phyloP scores from a whole-genome alignment of 768 basidiomycete genomes.

The Termitomyces sp. region DNA sequence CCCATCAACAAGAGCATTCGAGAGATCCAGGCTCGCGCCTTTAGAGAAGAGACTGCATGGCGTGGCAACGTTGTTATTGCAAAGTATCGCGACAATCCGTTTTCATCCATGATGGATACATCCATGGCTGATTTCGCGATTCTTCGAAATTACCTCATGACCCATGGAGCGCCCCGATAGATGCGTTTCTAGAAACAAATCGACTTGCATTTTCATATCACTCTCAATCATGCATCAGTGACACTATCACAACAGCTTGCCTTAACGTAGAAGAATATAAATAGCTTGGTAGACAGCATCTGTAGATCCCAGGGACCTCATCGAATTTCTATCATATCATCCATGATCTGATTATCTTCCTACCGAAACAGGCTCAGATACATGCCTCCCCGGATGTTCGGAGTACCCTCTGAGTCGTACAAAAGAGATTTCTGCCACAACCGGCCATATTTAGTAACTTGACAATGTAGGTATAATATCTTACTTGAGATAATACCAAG shows the following conservation, averaged over 20 bases:
- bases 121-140: slow-evolving; percentile 85
- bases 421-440: no score
- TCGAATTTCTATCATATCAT: background rate
- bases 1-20: slow-evolving; percentile 72
- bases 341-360: background rate
- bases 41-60: slow-evolving; percentile 65
- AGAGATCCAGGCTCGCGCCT: slow-evolving; percentile 64
- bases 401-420: no score
- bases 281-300: background rate
- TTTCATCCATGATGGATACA: slow-evolving; percentile 58
- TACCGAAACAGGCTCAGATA: background rate
- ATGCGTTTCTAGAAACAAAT: slow-evolving; percentile 9
- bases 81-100: slow-evolving; percentile 57
- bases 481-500: no score
- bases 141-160: slow-evolving; percentile 72
- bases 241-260: background rate
- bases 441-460: no score
- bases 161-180: slow-evolving; percentile 51
- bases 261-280: background rate
- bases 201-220: background rate
- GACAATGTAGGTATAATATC: no score
- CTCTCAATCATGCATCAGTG: background rate
- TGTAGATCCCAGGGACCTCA: background rate
- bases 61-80: slow-evolving; percentile 75
- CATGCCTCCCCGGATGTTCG: no score